phyloP scores from a whole-genome alignment of 176 grass and related monocot genomes.

The Oryza meyeriana region DNA sequence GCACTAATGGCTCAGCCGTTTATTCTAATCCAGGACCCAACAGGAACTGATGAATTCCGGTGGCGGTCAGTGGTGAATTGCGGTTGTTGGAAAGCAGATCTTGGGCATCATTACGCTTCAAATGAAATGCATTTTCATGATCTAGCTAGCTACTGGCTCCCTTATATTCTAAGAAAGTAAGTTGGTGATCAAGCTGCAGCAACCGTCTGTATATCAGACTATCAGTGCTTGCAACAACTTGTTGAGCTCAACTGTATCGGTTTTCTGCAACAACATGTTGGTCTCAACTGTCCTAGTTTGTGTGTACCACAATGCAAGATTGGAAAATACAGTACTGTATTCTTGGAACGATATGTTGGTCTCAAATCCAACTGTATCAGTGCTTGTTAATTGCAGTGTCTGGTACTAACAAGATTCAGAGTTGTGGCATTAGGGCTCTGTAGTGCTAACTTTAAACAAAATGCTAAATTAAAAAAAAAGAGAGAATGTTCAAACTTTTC shows the following conservation, averaged over 20 bases:
- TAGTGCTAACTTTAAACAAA: background rate
- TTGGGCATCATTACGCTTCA: conserved; percentile 45
- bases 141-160: conserved; percentile 19
- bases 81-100: conserved; percentile 45
- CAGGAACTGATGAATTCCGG: conserved; percentile 2
- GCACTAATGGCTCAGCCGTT: background rate
- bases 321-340: background rate
- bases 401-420: background rate
- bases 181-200: conserved; percentile 42
- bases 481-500: too few relatives aligned
- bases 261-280: conserved; percentile 26
- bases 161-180: conserved; percentile 38
- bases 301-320: conserved; percentile 42
- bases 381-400: background rate
- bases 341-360: background rate
- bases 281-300: conserved; percentile 15
- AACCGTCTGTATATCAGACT: conserved; percentile 7
- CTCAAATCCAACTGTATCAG: background rate
- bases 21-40: conserved; percentile 13
- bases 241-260: background rate
- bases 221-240: conserved; percentile 30
- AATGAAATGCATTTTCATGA: conserved; percentile 43
- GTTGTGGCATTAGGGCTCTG: background rate
- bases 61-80: conserved; percentile 14
- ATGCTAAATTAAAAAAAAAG: too few relatives aligned